phyloP scores from a whole-genome alignment of 495 filamentous ascomycete genomes.

The Penicillium fimorum region DNA sequence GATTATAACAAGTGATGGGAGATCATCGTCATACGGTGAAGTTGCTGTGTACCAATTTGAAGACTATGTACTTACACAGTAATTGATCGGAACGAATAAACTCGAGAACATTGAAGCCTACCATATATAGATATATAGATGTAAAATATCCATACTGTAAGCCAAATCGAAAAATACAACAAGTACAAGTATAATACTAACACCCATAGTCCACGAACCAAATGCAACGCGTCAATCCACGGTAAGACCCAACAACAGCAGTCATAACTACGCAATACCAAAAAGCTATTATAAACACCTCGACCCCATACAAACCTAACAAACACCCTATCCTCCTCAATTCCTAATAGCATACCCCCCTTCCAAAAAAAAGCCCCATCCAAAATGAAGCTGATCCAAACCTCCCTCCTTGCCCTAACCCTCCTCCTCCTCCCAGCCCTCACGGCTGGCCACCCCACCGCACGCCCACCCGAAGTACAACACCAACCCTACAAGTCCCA shows the following conservation, averaged over 20 bases:
- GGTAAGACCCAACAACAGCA: not conserved
- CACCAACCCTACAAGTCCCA: not conserved
- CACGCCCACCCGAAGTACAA: not conserved
- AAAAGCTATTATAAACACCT: not conserved
- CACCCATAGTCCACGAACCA: not conserved
- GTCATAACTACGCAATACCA: constrained; percentile 6
- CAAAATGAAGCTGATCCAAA: constrained; percentile 1
- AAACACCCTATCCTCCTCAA: no score
- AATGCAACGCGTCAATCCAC: not conserved
- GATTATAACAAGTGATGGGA: not conserved
- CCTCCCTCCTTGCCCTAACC: not conserved
- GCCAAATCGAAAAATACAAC: not conserved
- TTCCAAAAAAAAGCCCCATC: no score
- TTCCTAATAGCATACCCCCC: no score
- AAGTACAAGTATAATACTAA: no score
- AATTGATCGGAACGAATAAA: not conserved
- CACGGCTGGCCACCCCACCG: not conserved
- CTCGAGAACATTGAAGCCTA: not conserved
- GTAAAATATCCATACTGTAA: not conserved
- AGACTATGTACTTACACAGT: no score
- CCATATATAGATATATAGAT: no score
- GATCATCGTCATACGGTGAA: not conserved
- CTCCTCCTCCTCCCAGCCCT: not conserved
- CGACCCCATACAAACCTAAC: not conserved
- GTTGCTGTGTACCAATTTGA: not conserved